Evolutionary conservation across 495 filamentous ascomycete species (phyloP).

Genomic region (Neohortaea acidophila): DNA sequence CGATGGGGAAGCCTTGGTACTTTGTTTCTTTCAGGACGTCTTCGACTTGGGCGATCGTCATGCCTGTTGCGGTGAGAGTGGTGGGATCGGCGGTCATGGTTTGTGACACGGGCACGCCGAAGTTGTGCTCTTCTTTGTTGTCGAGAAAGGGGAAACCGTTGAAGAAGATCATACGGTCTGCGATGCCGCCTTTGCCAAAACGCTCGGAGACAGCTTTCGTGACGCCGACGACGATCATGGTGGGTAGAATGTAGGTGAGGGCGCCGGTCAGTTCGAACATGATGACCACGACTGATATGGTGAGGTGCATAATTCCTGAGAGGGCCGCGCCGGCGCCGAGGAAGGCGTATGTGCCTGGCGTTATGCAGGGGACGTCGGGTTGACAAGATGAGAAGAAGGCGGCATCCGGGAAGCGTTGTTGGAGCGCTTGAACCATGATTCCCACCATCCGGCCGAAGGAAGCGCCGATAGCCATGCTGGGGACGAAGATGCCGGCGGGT

Average conservation of each 20-base stretch:
- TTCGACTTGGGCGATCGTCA: conserved; percentile 60
- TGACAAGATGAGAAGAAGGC: conserved; percentile 75
- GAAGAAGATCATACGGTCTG: conserved; percentile 98
- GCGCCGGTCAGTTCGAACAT: conserved; percentile 97
- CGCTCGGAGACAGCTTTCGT: conserved; percentile 88
- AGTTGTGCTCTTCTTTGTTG: conserved; percentile 95
- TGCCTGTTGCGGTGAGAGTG: conserved; percentile 57
- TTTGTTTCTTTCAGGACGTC: conserved; percentile 60
- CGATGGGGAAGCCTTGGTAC: conserved; percentile 90
- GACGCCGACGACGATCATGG: conserved; percentile 96
- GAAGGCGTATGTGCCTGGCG: conserved; percentile 91
- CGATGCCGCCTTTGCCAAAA: conserved; percentile 90
- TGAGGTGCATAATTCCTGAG: conserved; percentile 97
- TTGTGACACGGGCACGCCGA: conserved; percentile 85
- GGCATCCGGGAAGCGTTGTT: conserved; percentile 67
- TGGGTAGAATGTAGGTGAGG: conserved; percentile 87
- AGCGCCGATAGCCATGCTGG: conserved; percentile 93
- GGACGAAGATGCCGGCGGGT: conserved; percentile 91
- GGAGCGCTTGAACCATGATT: conserved; percentile 78
- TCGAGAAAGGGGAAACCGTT: conserved; percentile 96
- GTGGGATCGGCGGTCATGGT: conserved; percentile 76
- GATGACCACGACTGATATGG: conserved; percentile 89
- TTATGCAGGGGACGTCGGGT: conserved; percentile 91
- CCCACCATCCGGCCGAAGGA: conserved; percentile 89
- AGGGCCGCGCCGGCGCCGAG: conserved; percentile 85